Evolutionary conservation across 176 grass and related monocot genomes (phyloP).

Genomic region (Tillandsia fasciculata): DNA sequence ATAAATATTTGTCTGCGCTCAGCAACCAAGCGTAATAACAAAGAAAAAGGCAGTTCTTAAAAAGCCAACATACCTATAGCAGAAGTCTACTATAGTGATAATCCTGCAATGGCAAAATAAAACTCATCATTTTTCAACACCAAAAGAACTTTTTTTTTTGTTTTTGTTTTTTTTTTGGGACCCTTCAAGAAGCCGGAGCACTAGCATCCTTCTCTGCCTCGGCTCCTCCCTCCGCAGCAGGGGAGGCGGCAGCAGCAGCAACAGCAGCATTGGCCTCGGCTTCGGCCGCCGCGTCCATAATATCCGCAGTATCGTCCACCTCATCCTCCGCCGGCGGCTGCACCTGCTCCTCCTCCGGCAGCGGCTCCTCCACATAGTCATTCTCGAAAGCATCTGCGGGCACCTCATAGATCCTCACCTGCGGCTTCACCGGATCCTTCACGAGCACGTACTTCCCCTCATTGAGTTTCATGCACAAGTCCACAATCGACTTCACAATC

Average conservation of each 20-base stretch:
- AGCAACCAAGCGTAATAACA: too few relatives aligned
- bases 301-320: slow-evolving; percentile 34
- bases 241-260: slow-evolving; percentile 39
- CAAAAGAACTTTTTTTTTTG: too few relatives aligned
- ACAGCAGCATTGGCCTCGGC: slow-evolving; percentile 34
- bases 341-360: slow-evolving; percentile 84
- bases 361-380: slow-evolving; percentile 84
- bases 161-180: not conserved
- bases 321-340: slow-evolving; percentile 34
- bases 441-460: slow-evolving; percentile 89
- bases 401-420: slow-evolving; percentile 71
- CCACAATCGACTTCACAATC: slow-evolving; percentile 78
- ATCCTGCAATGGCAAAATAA: too few relatives aligned
- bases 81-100: too few relatives aligned
- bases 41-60: too few relatives aligned
- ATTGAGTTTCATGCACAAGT: slow-evolving; percentile 72
- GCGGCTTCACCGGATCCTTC: slow-evolving; percentile 67
- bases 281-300: slow-evolving; percentile 55
- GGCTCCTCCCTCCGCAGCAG: slow-evolving; percentile 11
- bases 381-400: slow-evolving; percentile 79
- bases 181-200: slow-evolving; percentile 31
- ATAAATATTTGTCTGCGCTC: too few relatives aligned
- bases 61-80: too few relatives aligned
- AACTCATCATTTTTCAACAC: too few relatives aligned
- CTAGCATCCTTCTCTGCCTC: slow-evolving; percentile 29